Evolutionary conservation across 2,329 filamentous ascomycete species (phyloP).

Genomic region (Westerdykella ornata): DNA sequence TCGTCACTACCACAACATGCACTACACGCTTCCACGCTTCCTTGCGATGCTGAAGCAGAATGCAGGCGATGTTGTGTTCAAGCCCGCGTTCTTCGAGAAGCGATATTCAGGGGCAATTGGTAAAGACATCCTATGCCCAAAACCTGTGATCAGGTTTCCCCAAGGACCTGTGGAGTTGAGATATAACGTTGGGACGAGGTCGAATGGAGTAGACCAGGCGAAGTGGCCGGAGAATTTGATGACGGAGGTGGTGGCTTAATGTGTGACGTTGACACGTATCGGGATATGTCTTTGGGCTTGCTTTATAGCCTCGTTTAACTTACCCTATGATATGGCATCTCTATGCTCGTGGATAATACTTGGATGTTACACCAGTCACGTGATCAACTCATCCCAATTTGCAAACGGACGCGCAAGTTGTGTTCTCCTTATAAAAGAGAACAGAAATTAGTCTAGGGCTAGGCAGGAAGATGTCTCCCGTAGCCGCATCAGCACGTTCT

Average conservation of each 20-base stretch:
- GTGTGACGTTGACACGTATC: background rate
- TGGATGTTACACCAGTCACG: no score
- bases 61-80: conserved; percentile 38
- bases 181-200: conserved; percentile 47
- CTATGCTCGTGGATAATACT: no score
- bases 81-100: conserved; percentile 45
- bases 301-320: no score
- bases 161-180: conserved; percentile 28
- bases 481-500: no score
- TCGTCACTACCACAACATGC: conserved; percentile 48
- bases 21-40: conserved; percentile 38
- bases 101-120: conserved; percentile 37
- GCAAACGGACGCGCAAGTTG: no score
- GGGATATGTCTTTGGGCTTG: no score
- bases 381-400: no score
- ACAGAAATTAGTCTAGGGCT: no score
- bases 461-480: no score
- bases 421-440: no score
- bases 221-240: conserved; percentile 45
- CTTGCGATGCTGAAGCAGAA: conserved; percentile 39
- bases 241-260: conserved; percentile 33
- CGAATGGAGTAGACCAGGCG: conserved; percentile 46
- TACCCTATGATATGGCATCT: no score
- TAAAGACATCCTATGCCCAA: conserved; percentile 36
- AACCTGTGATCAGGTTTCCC: conserved; percentile 41